Conservation (phyloP, 495 filamentous ascomycete genomes). For the Aspergillus biplanus region DNA sequence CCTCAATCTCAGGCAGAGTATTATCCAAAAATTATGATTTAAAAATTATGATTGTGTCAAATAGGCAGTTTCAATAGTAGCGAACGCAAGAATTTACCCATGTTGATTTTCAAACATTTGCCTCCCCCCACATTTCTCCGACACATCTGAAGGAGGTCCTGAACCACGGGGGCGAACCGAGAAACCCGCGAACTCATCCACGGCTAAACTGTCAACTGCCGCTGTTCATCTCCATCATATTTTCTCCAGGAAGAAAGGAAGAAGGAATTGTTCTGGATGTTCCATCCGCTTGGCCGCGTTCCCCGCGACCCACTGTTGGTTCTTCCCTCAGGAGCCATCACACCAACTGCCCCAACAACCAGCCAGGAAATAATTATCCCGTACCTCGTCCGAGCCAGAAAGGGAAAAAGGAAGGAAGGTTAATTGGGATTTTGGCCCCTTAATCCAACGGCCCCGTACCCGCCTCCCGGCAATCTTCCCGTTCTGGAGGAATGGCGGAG, state of each 20-base stretch:
- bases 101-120: too few relatives aligned
- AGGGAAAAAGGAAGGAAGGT: not conserved
- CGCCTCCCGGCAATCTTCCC: slow-evolving; percentile 8
- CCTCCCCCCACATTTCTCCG: not conserved
- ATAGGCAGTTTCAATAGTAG: not conserved
- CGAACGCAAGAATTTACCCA: too few relatives aligned
- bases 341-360: not conserved
- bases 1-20: not conserved
- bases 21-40: not conserved
- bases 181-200: slow-evolving; percentile 1
- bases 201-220: slow-evolving; percentile 4
- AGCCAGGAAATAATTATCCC: not conserved
- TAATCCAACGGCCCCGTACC: slow-evolving; percentile 14
- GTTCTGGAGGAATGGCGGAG: slow-evolving; percentile 5
- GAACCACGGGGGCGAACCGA: slow-evolving; percentile 6
- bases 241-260: slow-evolving; percentile 14
- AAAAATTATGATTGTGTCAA: not conserved
- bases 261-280: slow-evolving; percentile 4
- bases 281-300: not conserved
- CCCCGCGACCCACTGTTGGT: slow-evolving; percentile 19
- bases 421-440: slow-evolving; percentile 12
- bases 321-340: not conserved
- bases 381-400: not conserved
- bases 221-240: not conserved
- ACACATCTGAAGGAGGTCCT: slow-evolving; percentile 2